Evolutionary conservation across 73 alveolate species (phyloP).

Genomic region (Tetrahymena thermophila): DNA sequence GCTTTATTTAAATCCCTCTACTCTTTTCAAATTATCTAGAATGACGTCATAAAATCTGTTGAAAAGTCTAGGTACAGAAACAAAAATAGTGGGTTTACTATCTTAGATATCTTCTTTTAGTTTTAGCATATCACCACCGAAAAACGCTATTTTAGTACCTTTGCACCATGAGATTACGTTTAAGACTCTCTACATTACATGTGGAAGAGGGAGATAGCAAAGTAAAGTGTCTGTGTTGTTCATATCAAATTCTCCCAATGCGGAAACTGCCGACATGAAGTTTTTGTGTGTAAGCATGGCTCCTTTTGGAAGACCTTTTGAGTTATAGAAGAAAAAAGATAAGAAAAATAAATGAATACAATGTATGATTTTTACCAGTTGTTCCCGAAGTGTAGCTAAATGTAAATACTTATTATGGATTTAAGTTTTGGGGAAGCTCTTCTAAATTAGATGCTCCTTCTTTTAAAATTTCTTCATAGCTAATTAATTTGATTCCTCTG

Average conservation of each 20-base stretch:
- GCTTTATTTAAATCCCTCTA: conserved; percentile 53
- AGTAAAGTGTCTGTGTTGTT: conserved; percentile 69
- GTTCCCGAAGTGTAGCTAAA: conserved; percentile 97
- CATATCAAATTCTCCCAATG: conserved; percentile 47
- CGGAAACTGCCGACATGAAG: conserved; percentile 45
- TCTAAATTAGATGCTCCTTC: background rate
- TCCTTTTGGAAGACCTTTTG: conserved; percentile 86
- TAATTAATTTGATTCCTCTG: background rate
- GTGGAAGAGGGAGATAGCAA: conserved; percentile 93
- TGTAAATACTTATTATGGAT: conserved; percentile 56
- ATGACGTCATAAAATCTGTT: conserved; percentile 73
- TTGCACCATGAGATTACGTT: conserved; percentile 35
- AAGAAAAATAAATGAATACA: too few relatives aligned
- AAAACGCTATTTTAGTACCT: conserved; percentile 78
- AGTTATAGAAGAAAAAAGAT: background rate
- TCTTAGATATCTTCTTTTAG: conserved; percentile 76
- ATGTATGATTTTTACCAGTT: conserved; percentile 48
- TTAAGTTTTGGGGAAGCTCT: background rate
- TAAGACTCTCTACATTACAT: conserved; percentile 81
- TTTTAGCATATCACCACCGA: conserved; percentile 74
- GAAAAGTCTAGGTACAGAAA: conserved; percentile 29
- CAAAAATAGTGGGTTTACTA: conserved; percentile 44
- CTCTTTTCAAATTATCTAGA: conserved; percentile 45
- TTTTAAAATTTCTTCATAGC: background rate
- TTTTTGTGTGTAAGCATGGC: conserved; percentile 79